Conservation (phyloP, 176 grass and related monocot genomes). For the Leersia perrieri region DNA sequence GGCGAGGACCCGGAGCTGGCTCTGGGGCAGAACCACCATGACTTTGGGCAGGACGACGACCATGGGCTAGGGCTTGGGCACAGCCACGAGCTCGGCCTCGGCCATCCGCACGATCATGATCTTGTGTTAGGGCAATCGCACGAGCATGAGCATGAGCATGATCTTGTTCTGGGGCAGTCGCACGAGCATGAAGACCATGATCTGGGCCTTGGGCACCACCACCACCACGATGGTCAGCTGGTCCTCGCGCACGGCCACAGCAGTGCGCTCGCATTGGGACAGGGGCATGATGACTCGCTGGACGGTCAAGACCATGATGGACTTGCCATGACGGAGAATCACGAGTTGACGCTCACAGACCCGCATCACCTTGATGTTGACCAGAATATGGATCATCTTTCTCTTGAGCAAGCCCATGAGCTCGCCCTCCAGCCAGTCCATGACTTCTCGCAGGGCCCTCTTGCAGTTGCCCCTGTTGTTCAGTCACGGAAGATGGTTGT, state of each 20-base stretch:
- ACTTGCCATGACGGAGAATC: slow-evolving; percentile 61
- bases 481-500: slow-evolving; percentile 65
- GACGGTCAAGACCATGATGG: slow-evolving; percentile 61
- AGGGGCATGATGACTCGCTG: slow-evolving; percentile 50
- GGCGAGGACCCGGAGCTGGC: slow-evolving; percentile 75
- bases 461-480: slow-evolving; percentile 59
- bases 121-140: slow-evolving; percentile 55
- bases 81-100: slow-evolving; percentile 50
- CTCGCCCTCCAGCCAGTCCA: slow-evolving; percentile 58
- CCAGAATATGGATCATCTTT: slow-evolving; percentile 66
- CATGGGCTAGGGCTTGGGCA: slow-evolving; percentile 50
- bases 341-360: slow-evolving; percentile 70
- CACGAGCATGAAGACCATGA: slow-evolving; percentile 53
- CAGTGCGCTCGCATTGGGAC: slow-evolving; percentile 67
- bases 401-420: slow-evolving; percentile 73
- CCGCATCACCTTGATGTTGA: slow-evolving; percentile 60
- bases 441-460: slow-evolving; percentile 56
- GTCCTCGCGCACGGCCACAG: slow-evolving; percentile 57
- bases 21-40: slow-evolving; percentile 71
- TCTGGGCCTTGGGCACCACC: slow-evolving; percentile 57
- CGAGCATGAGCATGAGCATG: slow-evolving; percentile 30
- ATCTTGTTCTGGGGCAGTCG: slow-evolving; percentile 31
- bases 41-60: slow-evolving; percentile 45
- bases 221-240: slow-evolving; percentile 61
- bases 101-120: slow-evolving; percentile 51